A percentile compares a stretch with the other conserved stretches of the same genome.
Evolutionary conservation across 1,284 basidiomycete genomes (phyloP).

Genomic region (Irpex sp.): DNA sequence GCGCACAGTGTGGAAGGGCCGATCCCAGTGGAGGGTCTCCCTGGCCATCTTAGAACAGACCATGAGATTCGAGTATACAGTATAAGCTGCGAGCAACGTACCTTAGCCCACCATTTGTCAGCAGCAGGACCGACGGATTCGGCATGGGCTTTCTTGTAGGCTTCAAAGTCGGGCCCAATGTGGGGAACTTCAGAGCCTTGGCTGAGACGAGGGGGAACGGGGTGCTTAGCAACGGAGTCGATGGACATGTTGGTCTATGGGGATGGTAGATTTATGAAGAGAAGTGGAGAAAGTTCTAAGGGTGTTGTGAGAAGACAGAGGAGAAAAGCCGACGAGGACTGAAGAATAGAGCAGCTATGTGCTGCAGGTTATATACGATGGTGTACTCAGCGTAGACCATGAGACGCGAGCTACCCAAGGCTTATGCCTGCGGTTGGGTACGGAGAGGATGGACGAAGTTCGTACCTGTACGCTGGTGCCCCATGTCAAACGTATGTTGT

Average conservation of each 20-base stretch:
- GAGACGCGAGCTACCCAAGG: not conserved
- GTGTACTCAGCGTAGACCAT: not conserved
- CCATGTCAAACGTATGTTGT: not conserved
- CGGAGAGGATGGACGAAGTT: not conserved
- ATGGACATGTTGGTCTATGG: slow-evolving; percentile 8
- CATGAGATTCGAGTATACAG: not conserved
- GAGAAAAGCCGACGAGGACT: slow-evolving; percentile 1
- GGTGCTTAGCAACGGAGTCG: slow-evolving; percentile 8
- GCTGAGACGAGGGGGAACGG: slow-evolving; percentile 23
- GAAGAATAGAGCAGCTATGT: not conserved
- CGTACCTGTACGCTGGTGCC: not conserved
- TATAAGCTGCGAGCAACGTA: slow-evolving; percentile 29
- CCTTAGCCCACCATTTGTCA: slow-evolving; percentile 88
- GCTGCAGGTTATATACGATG: not conserved
- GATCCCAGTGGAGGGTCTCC: slow-evolving; percentile 86
- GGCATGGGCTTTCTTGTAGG: slow-evolving; percentile 62
- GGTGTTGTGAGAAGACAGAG: not conserved
- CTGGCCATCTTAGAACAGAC: slow-evolving; percentile 59
- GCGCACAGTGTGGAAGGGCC: slow-evolving; percentile 87
- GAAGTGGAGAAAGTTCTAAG: not conserved
- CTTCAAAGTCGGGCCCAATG: slow-evolving; percentile 70
- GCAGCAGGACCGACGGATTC: slow-evolving; percentile 72
- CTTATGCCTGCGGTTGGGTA: not conserved
- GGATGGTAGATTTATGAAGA: not conserved
- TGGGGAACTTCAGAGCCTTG: slow-evolving; percentile 63